Base-by-base conservation (phyloP, 768 basidiomycete species). In the Guyanaporus albipodus region DNA sequence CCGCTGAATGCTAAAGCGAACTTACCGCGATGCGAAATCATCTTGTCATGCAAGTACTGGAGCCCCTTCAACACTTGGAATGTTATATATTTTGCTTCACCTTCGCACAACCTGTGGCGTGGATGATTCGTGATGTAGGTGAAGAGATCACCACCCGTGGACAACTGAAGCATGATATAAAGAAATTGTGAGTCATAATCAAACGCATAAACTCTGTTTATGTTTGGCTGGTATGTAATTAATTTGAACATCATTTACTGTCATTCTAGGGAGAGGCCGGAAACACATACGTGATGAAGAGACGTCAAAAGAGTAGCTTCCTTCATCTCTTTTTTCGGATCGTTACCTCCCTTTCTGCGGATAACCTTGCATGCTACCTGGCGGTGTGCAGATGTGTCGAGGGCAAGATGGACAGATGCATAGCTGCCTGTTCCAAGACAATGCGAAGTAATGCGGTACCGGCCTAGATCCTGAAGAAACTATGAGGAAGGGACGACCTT, bases 361-460 rank as follows among this genome's bases (percentile, higher is more conserved):
- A 91, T 85, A 48, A 81, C 88, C 63, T 91, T 91, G 64, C 88
- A 91, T 18, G 89, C 89, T 22, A 88, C 85, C 66, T 91, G 89
- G 35, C 80, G 75, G 53, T 80, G 75, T 37, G 72, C 77, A 8
- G 66, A 61, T 9, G 73, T 77, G 57, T 88, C 85, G 48, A 87
- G 71, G 15, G 87, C 87, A 19, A 91, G 75, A 57, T 89, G 83
- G 1, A 91, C 89, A 1, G 82, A 85, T 0, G 88, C 89, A 63
- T 90, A 91, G 33, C 84, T 84, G 5, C 89, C 89, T 19, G 79
- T 82, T 33, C 89, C 89, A 11, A 91, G 75, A 54, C 82, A 85
- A 49, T 90, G 86, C 4, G 83, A 81, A 17, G 84, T 87, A n/a
- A 91, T 80, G 14, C 78, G 67, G 55, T 87, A 90, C 37, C 71